Base-by-base conservation (phyloP, 176 grass and related monocot genomes). In the Raddia guianensis region DNA sequence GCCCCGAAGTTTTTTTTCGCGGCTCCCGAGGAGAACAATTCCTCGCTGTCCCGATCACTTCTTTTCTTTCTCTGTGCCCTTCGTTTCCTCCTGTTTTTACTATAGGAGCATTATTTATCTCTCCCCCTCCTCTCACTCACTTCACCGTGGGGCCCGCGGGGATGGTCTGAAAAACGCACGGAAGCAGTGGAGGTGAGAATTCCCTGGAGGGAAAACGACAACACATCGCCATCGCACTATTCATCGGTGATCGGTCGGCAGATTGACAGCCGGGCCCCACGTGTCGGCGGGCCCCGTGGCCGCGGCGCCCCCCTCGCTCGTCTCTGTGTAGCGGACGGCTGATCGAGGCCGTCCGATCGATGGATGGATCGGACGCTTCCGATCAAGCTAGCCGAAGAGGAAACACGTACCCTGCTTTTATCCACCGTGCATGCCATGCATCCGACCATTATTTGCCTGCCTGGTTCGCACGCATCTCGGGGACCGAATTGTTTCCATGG, bases 1-100 rank as follows among this genome's bases (percentile, higher is more conserved):
- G 50, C 42, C 12, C 13, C n/a, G 46, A 88, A 69, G 63, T 70
- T 80, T 88, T 27, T 27, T 27, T 63, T 81, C n/a, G 37, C 77
- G 64, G 42, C 71, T 13, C 82, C 77, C 82, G 49, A 85, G 82
- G 64, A 85, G 87, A 89, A 85, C 87, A 85, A 80, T 63, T 55
- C 76, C 9, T 14, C 47, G 21, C 71, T 76, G 82, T 78, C 16
- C 68, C 87, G 5, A 82, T 57, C 71, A 57, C 77, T 75, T 71
- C 15, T 32, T 33, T 10, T 62, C 49, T 68, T 49, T 66, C 51
- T 60, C 12, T 69, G 32, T 49, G 19, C 37, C 51, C 37, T 51
- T 33, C n/a, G 43, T 46, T 51, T 33, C 20, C 44, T 46, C 37
- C 34, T 12, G 42, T 73, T 65, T 43, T 44, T 43, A 33, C 63